Base-by-base conservation (phyloP, 257 asterid genomes). In the Thymus mandschuricus region DNA sequence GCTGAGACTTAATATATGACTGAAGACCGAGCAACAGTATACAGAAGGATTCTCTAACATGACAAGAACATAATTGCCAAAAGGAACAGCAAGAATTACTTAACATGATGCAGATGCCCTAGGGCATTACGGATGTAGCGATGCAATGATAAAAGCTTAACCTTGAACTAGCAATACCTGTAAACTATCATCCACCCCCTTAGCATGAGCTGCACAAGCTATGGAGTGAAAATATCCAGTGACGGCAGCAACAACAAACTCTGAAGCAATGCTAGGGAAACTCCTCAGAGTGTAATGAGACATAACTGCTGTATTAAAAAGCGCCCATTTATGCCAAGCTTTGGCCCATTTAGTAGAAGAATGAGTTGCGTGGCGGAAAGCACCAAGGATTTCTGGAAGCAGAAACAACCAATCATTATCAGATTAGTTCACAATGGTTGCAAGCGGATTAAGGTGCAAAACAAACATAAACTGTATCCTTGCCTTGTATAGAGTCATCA, bases 321-420 rank as follows among this genome's bases (percentile, higher is more conserved):
- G 97, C 41, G 99, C 99, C 99, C 99, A 95, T 38, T 83, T 89
- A 80, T 95, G 99, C 99, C 99, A 95, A 66, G 98, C 97, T 78
- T 87, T 95, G 73, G 90, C 98, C 96, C 96, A 95, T 79, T 84
- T 88, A 29, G 96, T 76, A 30, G 99, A 95, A 81, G 84, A 81
- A 13, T 86, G 96, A 72, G 99, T 95, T 8, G 98, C 97, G 73
- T 87, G 89, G 34, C 81, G 83, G 57, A 92, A 90, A 76, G 99
- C 99, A 64, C 71, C 79, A 68, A 89, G 98, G 68, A 92, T 95
- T 82, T 95, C 99, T 95, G 87, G 67, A 76, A 68, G 61, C 69
- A 79, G 13, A 74, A 45, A 72, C 27, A 71, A 65, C 72, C 75
- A 54, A 78, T 60, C 51, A 72, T 50, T 48, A 76, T 64, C 73